Conservation (phyloP, 345 rosid genomes). For the Brassica rapa region DNA sequence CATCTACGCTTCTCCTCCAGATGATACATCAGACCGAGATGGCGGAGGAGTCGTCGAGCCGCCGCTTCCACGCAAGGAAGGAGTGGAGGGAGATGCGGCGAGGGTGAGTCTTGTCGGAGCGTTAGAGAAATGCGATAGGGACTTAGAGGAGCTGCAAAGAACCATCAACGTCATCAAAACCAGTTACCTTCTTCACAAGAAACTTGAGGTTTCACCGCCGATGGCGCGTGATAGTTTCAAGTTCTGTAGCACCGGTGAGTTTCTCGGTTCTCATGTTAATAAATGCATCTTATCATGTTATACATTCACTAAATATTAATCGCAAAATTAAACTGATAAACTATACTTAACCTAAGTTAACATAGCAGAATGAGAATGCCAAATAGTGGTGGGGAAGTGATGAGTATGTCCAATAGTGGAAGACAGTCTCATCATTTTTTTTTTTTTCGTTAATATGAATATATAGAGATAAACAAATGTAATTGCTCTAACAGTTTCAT, state of each 20-base stretch:
- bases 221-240: conserved; percentile 19
- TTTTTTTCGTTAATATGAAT: not conserved
- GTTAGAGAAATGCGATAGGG: conserved; percentile 81
- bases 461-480: not conserved
- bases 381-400: conserved; percentile 21
- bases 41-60: conserved; percentile 13
- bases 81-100: conserved; percentile 50
- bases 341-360: not conserved
- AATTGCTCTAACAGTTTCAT: conserved; percentile 1
- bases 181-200: conserved; percentile 32
- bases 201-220: conserved; percentile 12
- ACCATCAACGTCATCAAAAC: conserved; percentile 63
- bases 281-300: not conserved
- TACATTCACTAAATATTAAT: not conserved
- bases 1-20: conserved; percentile 32
- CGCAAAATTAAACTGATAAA: not conserved
- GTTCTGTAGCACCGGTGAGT: conserved; percentile 42
- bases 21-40: conserved; percentile 3
- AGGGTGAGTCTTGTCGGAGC: conserved; percentile 59
- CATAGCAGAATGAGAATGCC: not conserved
- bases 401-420: conserved; percentile 36
- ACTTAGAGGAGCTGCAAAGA: conserved; percentile 63
- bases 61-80: conserved; percentile 51
- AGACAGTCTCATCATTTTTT: conserved; percentile 19
- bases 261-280: not conserved